These are phyloP conservation scores for Paraconiothyrium brasiliense DNA, from an alignment of 2,329 filamentous ascomycete species.

Conservation along the genomic window DNA sequence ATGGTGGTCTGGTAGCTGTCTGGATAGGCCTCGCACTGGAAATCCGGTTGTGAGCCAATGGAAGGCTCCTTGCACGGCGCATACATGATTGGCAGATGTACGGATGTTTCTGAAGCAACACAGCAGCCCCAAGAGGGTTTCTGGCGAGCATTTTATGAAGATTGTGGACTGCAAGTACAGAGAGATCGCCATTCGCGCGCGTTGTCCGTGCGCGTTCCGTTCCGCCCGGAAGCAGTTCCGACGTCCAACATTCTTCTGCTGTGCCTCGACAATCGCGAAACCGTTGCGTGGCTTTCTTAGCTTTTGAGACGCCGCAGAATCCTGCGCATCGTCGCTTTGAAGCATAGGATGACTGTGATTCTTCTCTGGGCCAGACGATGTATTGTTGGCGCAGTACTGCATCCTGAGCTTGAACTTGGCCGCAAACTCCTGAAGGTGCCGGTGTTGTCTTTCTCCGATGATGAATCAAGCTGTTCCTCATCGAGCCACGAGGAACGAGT, in stretches of 20 bases:
- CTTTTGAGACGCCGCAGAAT: neutral
- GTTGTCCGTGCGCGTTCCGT: slow-evolving; percentile 41
- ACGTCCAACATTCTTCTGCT: slow-evolving; percentile 1
- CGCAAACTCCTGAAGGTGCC: neutral
- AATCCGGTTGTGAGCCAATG: slow-evolving; percentile 24
- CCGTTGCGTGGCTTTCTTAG: neutral
- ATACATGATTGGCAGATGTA: slow-evolving; percentile 45
- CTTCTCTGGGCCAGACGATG: neutral
- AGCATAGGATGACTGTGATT: neutral
- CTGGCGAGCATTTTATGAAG: slow-evolving; percentile 42
- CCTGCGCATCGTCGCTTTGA: neutral
- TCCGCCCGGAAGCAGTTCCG: slow-evolving; percentile 27
- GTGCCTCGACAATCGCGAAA: neutral
- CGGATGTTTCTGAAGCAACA: slow-evolving; percentile 31
- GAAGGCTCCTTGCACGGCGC: slow-evolving; percentile 24
- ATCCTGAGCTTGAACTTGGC: neutral
- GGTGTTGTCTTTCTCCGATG: neutral
- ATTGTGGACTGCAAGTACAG: slow-evolving; percentile 26
- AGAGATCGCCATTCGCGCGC: slow-evolving; percentile 29
- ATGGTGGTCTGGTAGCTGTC: slow-evolving; percentile 28
- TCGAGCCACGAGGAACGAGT: neutral
- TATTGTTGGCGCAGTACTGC: neutral
- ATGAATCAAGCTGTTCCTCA: neutral
- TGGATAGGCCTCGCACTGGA: slow-evolving; percentile 32
- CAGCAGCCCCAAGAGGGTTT: slow-evolving; percentile 31